phyloP scores from a whole-genome alignment of 306 rosid genomes.

The Carpinus fangiana region DNA sequence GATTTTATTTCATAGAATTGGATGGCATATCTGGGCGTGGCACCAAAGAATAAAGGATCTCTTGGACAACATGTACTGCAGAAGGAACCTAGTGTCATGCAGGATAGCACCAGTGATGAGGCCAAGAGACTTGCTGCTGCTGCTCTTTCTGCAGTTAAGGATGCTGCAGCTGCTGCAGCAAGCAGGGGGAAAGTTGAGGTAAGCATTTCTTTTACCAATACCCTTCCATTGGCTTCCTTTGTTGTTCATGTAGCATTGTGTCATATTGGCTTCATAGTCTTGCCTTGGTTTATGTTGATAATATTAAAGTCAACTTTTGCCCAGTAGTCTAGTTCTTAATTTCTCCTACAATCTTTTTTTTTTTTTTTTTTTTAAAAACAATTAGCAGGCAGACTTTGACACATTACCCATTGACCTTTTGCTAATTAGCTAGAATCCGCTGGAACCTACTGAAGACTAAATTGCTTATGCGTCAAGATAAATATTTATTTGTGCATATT shows the following conservation, averaged over 20 bases:
- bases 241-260: neutral
- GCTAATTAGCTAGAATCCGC: neutral
- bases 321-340: neutral
- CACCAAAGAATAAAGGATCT: constrained; percentile 55
- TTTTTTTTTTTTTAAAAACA: neutral
- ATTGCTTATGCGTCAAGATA: neutral
- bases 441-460: neutral
- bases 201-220: constrained; percentile 15
- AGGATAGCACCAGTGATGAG: constrained; percentile 55
- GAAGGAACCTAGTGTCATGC: constrained; percentile 34
- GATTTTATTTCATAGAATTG: constrained; percentile 54
- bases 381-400: neutral
- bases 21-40: constrained; percentile 77
- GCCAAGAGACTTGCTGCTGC: constrained; percentile 53
- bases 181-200: constrained; percentile 88
- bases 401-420: neutral
- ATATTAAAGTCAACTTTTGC: neutral
- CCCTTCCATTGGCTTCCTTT: neutral
- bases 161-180: constrained; percentile 39
- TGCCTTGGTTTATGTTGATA: neutral
- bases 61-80: constrained; percentile 33
- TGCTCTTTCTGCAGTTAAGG: constrained; percentile 51
- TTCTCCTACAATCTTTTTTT: neutral
- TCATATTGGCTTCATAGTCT: neutral
- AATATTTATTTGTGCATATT: neutral